Evolutionary conservation across 148 eudicot species (phyloP), one percentile per base, ranked within the genome.

Genomic region (Amaranthus hypochondriacus): DNA sequence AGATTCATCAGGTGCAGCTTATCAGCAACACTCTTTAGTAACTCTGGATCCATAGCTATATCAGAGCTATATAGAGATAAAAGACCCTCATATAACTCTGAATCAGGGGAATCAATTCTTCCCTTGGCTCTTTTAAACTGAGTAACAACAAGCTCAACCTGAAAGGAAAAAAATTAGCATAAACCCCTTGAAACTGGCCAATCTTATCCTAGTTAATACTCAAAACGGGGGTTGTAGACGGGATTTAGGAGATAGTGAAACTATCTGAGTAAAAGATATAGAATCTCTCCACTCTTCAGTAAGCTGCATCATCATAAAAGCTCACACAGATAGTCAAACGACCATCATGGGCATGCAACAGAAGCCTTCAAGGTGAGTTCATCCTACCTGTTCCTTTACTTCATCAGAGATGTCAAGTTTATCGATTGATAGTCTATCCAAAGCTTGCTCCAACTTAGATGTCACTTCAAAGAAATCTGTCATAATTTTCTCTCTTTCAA

Each of bases 91-190:
- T 87, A 75, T 52, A 94, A 84, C 73, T 87, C 97, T 58, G 71
- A 63, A 81, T 94, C 97, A 28, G 89, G 83, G 47, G 83, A 76
- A 68, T 94, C 93, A 47, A 80, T 80, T 82, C 96, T 91, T 62
- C 88, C 93, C 81, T 91, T 94, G 81, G 97, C 98, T 86, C 98
- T 89, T 87, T 74, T 80, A 76, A 94, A 94, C 78, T 94, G 98
- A 75, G 88, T 72, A 78, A 84, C 83, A 63, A 94, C 98, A 58
- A 94, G 98, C 78, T 89, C 98, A 78, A 94, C 96, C 98, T 94
- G 83, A 65, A 81, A 73, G 76, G 55, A 60, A 61, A 42, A 56
- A 66, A 28, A 55, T 73, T 60, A 70, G 58, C 50, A 64, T 75
- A 42, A 69, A 15, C 43, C 51, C 46, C 62, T 66, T 65, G 48